Percentiles rank a stretch among this genome's conserved stretches.
Evolutionary conservation across 106 monocot genomes (phyloP).

Genomic region (Cymbidium sinense): DNA sequence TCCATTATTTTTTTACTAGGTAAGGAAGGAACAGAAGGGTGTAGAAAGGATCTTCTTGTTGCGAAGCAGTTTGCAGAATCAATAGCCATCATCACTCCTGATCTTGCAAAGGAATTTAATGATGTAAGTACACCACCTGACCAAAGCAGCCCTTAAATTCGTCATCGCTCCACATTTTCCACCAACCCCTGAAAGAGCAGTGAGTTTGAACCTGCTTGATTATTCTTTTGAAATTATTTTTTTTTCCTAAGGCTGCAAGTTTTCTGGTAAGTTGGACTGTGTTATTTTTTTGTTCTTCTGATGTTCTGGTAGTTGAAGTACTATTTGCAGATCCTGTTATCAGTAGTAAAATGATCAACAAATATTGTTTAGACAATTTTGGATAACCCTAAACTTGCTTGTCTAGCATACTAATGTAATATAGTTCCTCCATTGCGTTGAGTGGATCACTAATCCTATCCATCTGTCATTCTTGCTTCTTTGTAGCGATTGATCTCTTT

Average conservation of each 20-base stretch:
- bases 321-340: too few relatives aligned
- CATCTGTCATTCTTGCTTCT: too few relatives aligned
- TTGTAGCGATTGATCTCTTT: too few relatives aligned
- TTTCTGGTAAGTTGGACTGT: not conserved
- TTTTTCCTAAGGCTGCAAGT: not conserved
- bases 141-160: not conserved
- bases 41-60: slow-evolving; percentile 46
- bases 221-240: not conserved
- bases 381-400: too few relatives aligned
- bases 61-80: slow-evolving; percentile 83
- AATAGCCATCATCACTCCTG: slow-evolving; percentile 61
- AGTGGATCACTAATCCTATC: too few relatives aligned
- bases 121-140: slow-evolving; percentile 21
- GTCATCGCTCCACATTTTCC: not conserved
- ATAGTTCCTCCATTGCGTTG: too few relatives aligned
- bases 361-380: too few relatives aligned
- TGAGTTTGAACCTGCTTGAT: not conserved
- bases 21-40: slow-evolving; percentile 45
- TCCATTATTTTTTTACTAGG: slow-evolving; percentile 22
- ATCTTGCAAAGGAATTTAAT: slow-evolving; percentile 66
- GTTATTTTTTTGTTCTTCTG: not conserved
- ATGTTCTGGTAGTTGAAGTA: not conserved
- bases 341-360: too few relatives aligned
- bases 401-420: too few relatives aligned
- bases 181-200: not conserved